phyloP scores from a whole-genome alignment of 495 filamentous ascomycete species.

The Parathielavia appendiculata region DNA sequence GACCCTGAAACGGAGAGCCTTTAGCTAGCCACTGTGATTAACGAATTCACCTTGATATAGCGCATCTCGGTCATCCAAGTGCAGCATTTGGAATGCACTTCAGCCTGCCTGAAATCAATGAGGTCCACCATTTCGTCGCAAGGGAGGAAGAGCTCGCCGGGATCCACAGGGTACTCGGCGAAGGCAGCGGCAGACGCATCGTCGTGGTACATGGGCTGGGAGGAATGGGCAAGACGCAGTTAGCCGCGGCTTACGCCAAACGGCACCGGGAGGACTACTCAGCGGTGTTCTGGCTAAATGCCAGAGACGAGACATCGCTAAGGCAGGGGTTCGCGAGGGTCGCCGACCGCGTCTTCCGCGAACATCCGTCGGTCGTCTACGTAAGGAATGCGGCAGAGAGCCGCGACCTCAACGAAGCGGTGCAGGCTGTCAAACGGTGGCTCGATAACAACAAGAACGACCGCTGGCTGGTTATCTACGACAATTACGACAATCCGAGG shows the following conservation, averaged over 20 bases:
- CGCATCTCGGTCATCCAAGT: no score
- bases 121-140: not conserved
- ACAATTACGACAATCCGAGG: constrained; percentile 35
- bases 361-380: constrained; percentile 23
- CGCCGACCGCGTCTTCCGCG: constrained; percentile 29
- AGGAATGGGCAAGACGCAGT: constrained; percentile 35
- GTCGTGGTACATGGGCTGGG: constrained; percentile 29
- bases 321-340: constrained; percentile 31
- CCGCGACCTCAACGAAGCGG: constrained; percentile 26
- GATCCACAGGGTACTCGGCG: not conserved
- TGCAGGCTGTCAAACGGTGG: constrained; percentile 34
- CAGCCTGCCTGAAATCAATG: not conserved
- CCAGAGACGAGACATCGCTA: constrained; percentile 29
- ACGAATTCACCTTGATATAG: not conserved
- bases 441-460: constrained; percentile 28
- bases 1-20: no score
- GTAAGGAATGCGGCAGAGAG: constrained; percentile 21
- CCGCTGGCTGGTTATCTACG: constrained; percentile 35
- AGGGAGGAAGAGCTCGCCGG: not conserved
- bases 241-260: constrained; percentile 31
- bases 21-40: no score
- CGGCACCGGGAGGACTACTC: constrained; percentile 23
- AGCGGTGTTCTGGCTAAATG: constrained; percentile 34
- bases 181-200: not conserved
- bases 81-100: not conserved